Evolutionary conservation across 768 basidiomycete species (phyloP).

Genomic region (Neoboletus subvelutipes): DNA sequence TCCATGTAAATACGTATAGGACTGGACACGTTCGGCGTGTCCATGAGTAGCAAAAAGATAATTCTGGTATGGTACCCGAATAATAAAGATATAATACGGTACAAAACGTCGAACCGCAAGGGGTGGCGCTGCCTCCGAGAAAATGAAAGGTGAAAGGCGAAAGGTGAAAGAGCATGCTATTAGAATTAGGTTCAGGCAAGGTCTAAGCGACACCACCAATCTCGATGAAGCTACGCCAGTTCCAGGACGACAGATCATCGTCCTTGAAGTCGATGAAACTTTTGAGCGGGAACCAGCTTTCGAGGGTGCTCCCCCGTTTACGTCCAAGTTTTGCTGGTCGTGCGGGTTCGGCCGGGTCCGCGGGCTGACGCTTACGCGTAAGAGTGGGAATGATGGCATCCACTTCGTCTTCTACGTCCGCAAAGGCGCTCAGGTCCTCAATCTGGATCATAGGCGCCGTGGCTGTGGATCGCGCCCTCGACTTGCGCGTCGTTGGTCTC

Average conservation of each 20-base stretch:
- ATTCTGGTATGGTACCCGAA: conserved; percentile 16
- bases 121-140: conserved; percentile 7
- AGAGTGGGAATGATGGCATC: conserved; percentile 24
- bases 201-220: conserved; percentile 38
- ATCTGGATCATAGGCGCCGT: conserved; percentile 13
- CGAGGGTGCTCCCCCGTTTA: conserved; percentile 43
- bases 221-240: conserved; percentile 67
- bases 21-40: conserved; percentile 8
- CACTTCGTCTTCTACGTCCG: conserved; percentile 35
- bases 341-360: conserved; percentile 10
- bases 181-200: background rate
- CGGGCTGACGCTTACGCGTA: conserved; percentile 7
- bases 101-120: conserved; percentile 1
- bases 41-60: background rate
- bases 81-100: conserved; percentile 4
- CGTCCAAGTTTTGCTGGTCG: conserved; percentile 16
- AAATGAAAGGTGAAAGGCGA: background rate
- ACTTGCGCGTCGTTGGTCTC: conserved; percentile 15
- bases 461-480: conserved; percentile 2
- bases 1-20: conserved; percentile 25
- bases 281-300: conserved; percentile 54
- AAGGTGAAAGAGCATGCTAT: background rate
- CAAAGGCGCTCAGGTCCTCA: conserved; percentile 27
- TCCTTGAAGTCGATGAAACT: conserved; percentile 67
- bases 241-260: conserved; percentile 45